Evolutionary conservation across 1,284 basidiomycete genomes (phyloP), one percentile per base, ranked within the genome.

Genomic region (Flammula alnicola): DNA sequence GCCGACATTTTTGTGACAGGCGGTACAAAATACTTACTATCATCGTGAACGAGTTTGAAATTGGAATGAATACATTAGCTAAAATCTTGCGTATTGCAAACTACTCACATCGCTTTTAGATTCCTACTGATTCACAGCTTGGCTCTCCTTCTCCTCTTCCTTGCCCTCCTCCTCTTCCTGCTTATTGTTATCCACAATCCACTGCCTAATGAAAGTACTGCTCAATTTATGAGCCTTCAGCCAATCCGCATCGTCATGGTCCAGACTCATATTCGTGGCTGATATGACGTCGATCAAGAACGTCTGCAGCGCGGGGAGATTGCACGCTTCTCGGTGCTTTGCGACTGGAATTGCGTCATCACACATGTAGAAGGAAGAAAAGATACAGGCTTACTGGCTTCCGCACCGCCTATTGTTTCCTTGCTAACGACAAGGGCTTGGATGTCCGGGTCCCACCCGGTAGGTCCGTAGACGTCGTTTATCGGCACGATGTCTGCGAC

Each of bases 281-380:
- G 89, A 90, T 56, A 96, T 94, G 54, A 96, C 93, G 65, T 94
- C 90, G 61, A 96, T 93, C 29, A 91, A 77, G 60, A 89, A 91
- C 0, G 84, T 78, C 44, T 81, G 70, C 19, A 96, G 77, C 4
- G 80, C 57, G 5, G 84, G 80, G 0, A 95, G 71, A 5, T 59
- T 59, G 42, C 83, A 76, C 54, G 76, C 75, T 36, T 66, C 67
- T 27, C 91, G 79, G 42, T 80, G 74, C 49, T 75, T 73, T 43
- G 81, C 81, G 63, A 93, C 91, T 93, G 54, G 5, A 5, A 33
- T 23, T 23, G 23, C 17, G 12, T 37, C 3, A 43, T 31, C 30
- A 30, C 52, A 30, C 17, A 29, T 16, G 22, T 40, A 37, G 19
- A 16, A 30, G 37, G 23, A 35, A 33, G 36, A 23, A 23, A 40